Conservation (phyloP, 768 basidiomycete species). For the Leccinum subtestaceum region DNA sequence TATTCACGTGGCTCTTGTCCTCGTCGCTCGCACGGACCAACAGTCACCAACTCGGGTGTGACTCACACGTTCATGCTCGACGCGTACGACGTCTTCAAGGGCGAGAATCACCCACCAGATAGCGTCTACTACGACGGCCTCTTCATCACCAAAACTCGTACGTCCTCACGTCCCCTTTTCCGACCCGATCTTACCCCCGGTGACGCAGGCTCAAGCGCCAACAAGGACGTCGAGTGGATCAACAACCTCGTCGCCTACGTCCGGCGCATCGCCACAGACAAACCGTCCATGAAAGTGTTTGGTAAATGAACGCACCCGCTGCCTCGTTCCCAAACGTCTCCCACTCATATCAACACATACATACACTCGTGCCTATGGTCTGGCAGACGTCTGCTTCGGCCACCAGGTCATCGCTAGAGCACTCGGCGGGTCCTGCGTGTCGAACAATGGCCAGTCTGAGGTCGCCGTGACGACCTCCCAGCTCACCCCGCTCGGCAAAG, state of each 20-base stretch:
- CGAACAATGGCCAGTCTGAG: too few relatives aligned
- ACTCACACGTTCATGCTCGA: conserved; percentile 50
- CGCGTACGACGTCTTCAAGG: conserved; percentile 76
- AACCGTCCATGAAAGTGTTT: conserved; percentile 66
- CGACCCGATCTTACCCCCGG: too few relatives aligned
- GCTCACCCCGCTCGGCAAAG: too few relatives aligned
- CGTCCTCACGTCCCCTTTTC: conserved; percentile 33
- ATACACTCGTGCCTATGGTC: too few relatives aligned
- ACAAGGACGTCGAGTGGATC: conserved; percentile 77
- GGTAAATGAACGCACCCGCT: conserved; percentile 37
- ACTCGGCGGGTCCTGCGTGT: too few relatives aligned
- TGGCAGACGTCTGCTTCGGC: too few relatives aligned
- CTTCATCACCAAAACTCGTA: conserved; percentile 86
- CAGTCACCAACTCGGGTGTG: conserved; percentile 7
- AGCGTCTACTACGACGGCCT: conserved; percentile 60
- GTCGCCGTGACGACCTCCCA: too few relatives aligned
- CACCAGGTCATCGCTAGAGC: too few relatives aligned
- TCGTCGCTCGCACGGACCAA: conserved; percentile 27
- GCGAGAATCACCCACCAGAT: conserved; percentile 59
- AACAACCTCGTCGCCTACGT: conserved; percentile 62
- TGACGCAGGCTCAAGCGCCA: conserved; percentile 67
- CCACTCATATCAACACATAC: neutral
- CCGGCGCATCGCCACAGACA: conserved; percentile 43
- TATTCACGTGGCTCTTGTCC: conserved; percentile 50
- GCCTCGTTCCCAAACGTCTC: neutral